Base-by-base conservation (phyloP, 768 basidiomycete genomes). In the Inosperma sp. region DNA sequence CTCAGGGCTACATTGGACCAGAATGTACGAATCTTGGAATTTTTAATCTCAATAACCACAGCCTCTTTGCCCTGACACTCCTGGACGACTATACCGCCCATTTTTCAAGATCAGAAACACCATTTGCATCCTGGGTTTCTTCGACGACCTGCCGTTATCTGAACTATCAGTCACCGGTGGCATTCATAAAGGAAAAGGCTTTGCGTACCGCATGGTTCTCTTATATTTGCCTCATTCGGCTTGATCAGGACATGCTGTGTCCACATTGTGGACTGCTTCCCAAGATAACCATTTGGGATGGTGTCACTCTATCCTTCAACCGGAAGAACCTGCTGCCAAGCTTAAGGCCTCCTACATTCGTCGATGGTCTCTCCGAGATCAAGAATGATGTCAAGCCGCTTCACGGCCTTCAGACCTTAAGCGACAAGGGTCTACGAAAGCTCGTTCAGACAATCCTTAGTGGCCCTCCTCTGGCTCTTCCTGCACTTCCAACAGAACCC, bases 171-270 rank as follows among this genome's bases (percentile, higher is more conserved):
- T 52, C 57, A 0, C 30, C 39, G 1, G 13, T 36, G 3, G 36
- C 48, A 3, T 71, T 70, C 52, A 53, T 68, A n/a, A 56, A 49
- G 10, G 65, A 60, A 8, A 53, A 65, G n/a, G 37, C 63, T 2
- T 71, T 71, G 45, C 51, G 62, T 10, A 33, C 60, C 0, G 62
- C 57, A 0, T 72, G 70, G 70, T 72, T 71, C 34, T 49, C 64
- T 0, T 71, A 62, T 51, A 54, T 53, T 10, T 41, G 49, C 8
- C 50, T 67, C 6, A 60, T 60, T 26, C 33, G 30, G 4, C 51
- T 67, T 2, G 53, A 60, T 0, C 45, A 39, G 1, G 59, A 65
- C 31, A 68, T 66, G 59, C 13, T 12, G 13, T 72, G 65, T 50
- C 52, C 49, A 2, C 26, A 17, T 7, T 71, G 67, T 56, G 67